Evolutionary conservation across 2,329 filamentous ascomycete genomes (phyloP), one percentile per base, ranked within the genome.

Genomic region (Penicillium sp.): DNA sequence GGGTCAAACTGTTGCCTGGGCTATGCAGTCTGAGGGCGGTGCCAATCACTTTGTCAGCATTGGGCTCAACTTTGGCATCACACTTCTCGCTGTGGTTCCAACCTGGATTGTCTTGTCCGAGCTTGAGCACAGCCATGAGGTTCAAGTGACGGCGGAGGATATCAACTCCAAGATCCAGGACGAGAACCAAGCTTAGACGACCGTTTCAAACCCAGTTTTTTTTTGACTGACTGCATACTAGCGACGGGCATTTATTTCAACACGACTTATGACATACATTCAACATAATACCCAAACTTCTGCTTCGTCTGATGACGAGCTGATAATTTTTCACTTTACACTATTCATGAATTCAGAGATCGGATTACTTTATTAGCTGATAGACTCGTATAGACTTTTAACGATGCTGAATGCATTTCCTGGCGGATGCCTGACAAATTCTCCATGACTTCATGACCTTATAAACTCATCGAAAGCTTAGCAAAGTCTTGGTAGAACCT

Each of bases 31-130:
- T 7, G 62, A 69, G 38, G 67, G 66, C 25, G 55, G 52, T 30
- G 65, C 67, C 11, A 69, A 69, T 51, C 66, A 69, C 56, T 69
- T 69, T 30, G 60, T 69, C 57, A 69, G 67, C 53, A 69, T 69
- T 51, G 67, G 67, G 22, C 60, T 69, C 40, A 69, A 69, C 56
- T 69, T 69, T 28, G 67, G 67, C 19, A 69, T 69, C 43, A 69
- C 67, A 2, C 13, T 69, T 26, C 28, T 69, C n/a, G 62, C 64
- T 33, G 33, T 69, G 35, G n/a, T 64, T 48, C 66, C 67, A 7
- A 69, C 67, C 3, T 69, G 67, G 67, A 65, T 69, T 37, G 65
- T 69, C 22, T 55, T 69, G 4, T 68, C 66, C 26, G 66, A 60
- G 33, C 57, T 69, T 45, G 67, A 69, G 35, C 67, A 69, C 46